Conservation (phyloP, 768 basidiomycete genomes). For the Termitomyces sp. region DNA sequence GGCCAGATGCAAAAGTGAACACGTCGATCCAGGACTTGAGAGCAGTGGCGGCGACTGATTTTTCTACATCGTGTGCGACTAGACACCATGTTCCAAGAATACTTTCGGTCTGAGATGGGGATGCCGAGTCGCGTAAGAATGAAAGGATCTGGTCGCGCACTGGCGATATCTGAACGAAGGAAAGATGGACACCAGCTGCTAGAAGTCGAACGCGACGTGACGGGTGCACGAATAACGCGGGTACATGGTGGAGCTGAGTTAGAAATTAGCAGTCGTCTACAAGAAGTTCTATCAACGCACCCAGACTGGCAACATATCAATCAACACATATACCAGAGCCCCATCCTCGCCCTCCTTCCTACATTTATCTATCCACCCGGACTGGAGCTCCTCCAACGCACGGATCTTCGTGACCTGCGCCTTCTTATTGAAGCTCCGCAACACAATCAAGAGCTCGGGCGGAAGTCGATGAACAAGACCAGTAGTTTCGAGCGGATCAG, state of each 20-base stretch:
- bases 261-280: background rate
- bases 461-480: constrained; percentile 74
- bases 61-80: constrained; percentile 68
- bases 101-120: constrained; percentile 47
- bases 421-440: constrained; percentile 85
- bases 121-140: constrained; percentile 46
- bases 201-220: constrained; percentile 70
- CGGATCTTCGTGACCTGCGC: constrained; percentile 79
- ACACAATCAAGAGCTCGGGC: constrained; percentile 77
- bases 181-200: constrained; percentile 57
- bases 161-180: constrained; percentile 55
- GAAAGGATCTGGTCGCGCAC: constrained; percentile 46
- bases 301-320: constrained; percentile 86
- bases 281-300: constrained; percentile 36
- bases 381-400: constrained; percentile 81
- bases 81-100: constrained; percentile 75
- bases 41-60: constrained; percentile 49
- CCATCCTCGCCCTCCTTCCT: constrained; percentile 40
- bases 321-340: constrained; percentile 33
- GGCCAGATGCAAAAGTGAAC: constrained; percentile 17
- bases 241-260: constrained; percentile 78
- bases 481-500: constrained; percentile 84
- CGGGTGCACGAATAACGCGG: constrained; percentile 76
- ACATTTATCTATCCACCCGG: constrained; percentile 60
- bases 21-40: constrained; percentile 51